A percentile compares a stretch with the other conserved stretches of the same genome.
Evolutionary conservation across 345 rosid genomes (phyloP).

Genomic region (Eucalyptus tenuipes): DNA sequence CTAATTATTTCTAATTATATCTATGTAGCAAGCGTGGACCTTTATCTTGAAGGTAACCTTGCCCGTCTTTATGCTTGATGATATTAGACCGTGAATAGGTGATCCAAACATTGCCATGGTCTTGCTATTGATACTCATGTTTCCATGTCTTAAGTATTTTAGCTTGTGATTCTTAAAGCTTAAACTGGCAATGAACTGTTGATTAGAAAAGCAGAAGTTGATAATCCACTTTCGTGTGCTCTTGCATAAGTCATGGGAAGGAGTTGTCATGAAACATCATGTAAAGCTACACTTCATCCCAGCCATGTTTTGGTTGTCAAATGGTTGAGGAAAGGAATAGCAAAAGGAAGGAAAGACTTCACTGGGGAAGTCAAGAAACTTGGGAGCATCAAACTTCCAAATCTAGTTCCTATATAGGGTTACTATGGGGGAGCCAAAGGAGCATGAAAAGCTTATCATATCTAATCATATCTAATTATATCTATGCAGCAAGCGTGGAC

Average conservation of each 20-base stretch:
- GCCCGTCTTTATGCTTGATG: too few species aligned
- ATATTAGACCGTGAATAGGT: too few species aligned
- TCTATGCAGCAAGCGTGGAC: constrained; percentile 51
- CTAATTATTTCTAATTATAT: too few species aligned
- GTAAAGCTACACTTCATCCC: constrained; percentile 58
- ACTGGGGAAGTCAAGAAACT: constrained; percentile 85
- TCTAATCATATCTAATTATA: constrained; percentile 31
- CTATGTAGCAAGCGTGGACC: too few species aligned
- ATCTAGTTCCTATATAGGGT: constrained; percentile 63
- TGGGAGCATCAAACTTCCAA: constrained; percentile 69
- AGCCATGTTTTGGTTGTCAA: constrained; percentile 55
- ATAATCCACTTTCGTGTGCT: constrained; percentile 65
- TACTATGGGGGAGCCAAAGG: constrained; percentile 70
- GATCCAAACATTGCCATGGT: too few species aligned
- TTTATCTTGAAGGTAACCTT: too few species aligned
- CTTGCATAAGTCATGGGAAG: constrained; percentile 78
- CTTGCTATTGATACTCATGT: too few species aligned
- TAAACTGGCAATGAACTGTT: too few species aligned
- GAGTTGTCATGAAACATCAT: constrained; percentile 75
- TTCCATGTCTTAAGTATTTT: too few species aligned
- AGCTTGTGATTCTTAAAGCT: too few species aligned
- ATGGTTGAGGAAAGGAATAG: constrained; percentile 76
- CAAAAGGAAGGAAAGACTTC: constrained; percentile 73
- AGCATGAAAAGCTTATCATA: constrained; percentile 74
- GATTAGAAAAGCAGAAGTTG: too few species aligned